These are phyloP conservation scores for Delonix regia DNA, from an alignment of 306 rosid species.

Conservation along the genomic window DNA sequence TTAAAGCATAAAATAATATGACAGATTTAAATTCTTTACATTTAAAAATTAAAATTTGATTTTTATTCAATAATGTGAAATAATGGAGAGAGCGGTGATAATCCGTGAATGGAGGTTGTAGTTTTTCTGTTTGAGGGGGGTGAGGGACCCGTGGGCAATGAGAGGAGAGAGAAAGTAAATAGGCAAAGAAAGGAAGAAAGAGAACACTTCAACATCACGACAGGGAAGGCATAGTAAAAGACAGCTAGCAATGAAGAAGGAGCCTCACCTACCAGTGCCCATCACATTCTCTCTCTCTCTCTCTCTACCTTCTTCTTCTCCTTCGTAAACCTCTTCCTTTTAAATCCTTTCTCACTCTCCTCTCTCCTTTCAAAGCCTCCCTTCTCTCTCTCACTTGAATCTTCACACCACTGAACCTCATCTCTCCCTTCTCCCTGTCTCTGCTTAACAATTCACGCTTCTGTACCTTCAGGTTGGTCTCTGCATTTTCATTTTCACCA, in stretches of 20 bases:
- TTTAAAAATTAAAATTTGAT: no score
- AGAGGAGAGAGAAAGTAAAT: slow-evolving; percentile 39
- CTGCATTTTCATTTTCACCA: neutral
- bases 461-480: neutral
- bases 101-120: slow-evolving; percentile 56
- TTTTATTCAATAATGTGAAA: no score
- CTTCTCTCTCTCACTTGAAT: neutral
- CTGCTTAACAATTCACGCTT: neutral
- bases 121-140: no score
- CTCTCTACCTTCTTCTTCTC: slow-evolving; percentile 34
- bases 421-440: neutral
- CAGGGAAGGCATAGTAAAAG: slow-evolving; percentile 63
- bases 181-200: neutral
- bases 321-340: slow-evolving; percentile 45
- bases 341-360: slow-evolving; percentile 26
- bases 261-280: slow-evolving; percentile 72
- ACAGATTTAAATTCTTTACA: no score
- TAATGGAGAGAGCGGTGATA: slow-evolving; percentile 8
- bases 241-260: slow-evolving; percentile 98
- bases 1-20: no score
- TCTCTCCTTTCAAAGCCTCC: neutral
- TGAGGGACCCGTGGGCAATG: slow-evolving; percentile 61
- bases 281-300: slow-evolving; percentile 43
- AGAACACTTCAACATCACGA: slow-evolving; percentile 77
- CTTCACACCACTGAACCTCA: no score